Percentiles rank a stretch among this genome's conserved stretches.
Conservation (phyloP, 2,329 filamentous ascomycete species). For the Ascochyta clinopodiicola region DNA sequence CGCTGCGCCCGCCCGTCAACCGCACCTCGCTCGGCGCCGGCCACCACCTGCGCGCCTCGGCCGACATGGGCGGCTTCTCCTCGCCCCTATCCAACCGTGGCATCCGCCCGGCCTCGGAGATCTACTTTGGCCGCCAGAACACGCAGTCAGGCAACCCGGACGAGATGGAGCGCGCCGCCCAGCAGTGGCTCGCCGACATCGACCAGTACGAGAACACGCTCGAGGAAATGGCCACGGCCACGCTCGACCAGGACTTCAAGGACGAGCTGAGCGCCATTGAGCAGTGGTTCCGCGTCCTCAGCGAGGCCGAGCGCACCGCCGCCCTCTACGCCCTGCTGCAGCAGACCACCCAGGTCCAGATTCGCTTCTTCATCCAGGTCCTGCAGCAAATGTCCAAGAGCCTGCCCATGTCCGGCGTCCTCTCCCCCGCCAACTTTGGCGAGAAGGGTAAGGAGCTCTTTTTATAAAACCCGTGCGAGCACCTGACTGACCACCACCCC, state of each 20-base stretch:
- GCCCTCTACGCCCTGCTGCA: slow-evolving; percentile 94
- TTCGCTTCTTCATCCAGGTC: slow-evolving; percentile 98
- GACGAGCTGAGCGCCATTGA: slow-evolving; percentile 98
- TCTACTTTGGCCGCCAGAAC: slow-evolving; percentile 81
- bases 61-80: slow-evolving; percentile 88
- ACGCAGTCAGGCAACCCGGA: slow-evolving; percentile 72
- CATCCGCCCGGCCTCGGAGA: slow-evolving; percentile 93
- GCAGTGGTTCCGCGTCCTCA: slow-evolving; percentile 98
- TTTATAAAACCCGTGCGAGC: too few relatives aligned
- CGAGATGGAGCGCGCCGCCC: slow-evolving; percentile 91
- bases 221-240: slow-evolving; percentile 98
- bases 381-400: slow-evolving; percentile 99
- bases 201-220: slow-evolving; percentile 99
- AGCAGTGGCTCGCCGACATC: slow-evolving; percentile 99
- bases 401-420: slow-evolving; percentile 93
- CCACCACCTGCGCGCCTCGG: slow-evolving; percentile 90
- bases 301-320: slow-evolving; percentile 94
- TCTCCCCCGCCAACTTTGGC: slow-evolving; percentile 90
- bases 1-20: slow-evolving; percentile 81
- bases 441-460: slow-evolving; percentile 76
- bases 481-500: slow-evolving; percentile 3
- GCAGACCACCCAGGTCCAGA: slow-evolving; percentile 98
- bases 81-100: slow-evolving; percentile 74
- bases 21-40: slow-evolving; percentile 76
- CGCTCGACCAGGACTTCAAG: slow-evolving; percentile 99